Conservation (phyloP, 2,329 filamentous ascomycete genomes). For the Fusarium cyanostomum region DNA sequence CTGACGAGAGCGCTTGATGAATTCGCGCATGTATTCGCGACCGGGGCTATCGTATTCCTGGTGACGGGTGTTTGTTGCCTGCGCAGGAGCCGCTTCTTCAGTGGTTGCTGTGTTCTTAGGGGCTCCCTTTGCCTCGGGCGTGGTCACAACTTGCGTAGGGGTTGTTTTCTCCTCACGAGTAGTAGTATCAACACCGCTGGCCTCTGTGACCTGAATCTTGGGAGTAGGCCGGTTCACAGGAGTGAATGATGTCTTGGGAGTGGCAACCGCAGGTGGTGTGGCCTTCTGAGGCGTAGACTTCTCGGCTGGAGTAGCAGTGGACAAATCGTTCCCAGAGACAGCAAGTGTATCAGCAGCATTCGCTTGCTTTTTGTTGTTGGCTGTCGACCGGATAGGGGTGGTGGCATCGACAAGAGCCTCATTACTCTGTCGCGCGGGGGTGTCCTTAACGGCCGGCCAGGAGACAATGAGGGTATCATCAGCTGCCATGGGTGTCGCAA, state of each 20-base stretch:
- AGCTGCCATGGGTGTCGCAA: background rate
- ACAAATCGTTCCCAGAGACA: background rate
- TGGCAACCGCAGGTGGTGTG: conserved; percentile 7
- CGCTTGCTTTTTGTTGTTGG: no score
- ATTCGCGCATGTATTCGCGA: conserved; percentile 49
- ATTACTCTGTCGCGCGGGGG: background rate
- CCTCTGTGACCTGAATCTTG: conserved; percentile 4
- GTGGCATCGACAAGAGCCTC: background rate
- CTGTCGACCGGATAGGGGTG: background rate
- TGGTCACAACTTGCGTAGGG: background rate
- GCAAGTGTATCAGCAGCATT: background rate
- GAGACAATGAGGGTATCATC: background rate
- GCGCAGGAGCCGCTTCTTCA: conserved; percentile 14
- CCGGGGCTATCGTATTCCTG: conserved; percentile 47
- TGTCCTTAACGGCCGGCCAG: background rate
- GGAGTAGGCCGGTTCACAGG: conserved; percentile 39
- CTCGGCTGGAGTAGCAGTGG: background rate
- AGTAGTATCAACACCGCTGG: background rate
- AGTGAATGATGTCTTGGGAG: conserved; percentile 39
- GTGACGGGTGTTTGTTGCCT: background rate
- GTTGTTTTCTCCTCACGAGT: background rate
- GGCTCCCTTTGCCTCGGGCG: background rate
- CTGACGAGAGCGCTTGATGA: conserved; percentile 49
- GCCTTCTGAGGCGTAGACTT: background rate
- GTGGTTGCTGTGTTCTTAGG: background rate